Conservation (phyloP, 179 eudicot genomes). For the Gypsophila paniculata region DNA sequence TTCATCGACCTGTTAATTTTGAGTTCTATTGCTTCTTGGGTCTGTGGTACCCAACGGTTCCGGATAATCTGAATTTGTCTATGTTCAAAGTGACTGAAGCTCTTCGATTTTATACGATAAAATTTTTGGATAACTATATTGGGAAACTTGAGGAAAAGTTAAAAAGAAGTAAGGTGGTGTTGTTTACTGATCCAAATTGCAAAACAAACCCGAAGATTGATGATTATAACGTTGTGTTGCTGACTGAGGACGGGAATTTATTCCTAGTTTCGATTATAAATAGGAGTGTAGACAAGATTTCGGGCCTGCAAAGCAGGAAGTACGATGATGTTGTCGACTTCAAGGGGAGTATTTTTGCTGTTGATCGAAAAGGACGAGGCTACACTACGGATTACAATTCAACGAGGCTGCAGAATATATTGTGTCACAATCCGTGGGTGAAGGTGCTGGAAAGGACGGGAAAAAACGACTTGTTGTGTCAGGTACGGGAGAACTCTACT, state of each 20-base stretch:
- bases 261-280: not conserved
- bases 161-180: not conserved
- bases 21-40: not conserved
- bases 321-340: slow-evolving; percentile 26
- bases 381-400: slow-evolving; percentile 1
- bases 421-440: not conserved
- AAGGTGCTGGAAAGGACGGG: slow-evolving; percentile 7
- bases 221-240: slow-evolving; percentile 13
- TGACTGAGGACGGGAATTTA: slow-evolving; percentile 9
- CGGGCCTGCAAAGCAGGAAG: not conserved
- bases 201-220: not conserved
- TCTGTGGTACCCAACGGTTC: too few relatives aligned
- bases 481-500: slow-evolving; percentile 21
- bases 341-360: slow-evolving; percentile 15
- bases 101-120: not conserved
- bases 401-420: not conserved
- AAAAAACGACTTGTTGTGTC: slow-evolving; percentile 23
- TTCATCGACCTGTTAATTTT: too few relatives aligned
- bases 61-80: slow-evolving; percentile 6
- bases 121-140: too few relatives aligned
- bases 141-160: too few relatives aligned
- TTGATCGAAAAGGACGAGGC: slow-evolving; percentile 26
- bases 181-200: slow-evolving; percentile 15
- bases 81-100: slow-evolving; percentile 1
- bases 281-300: not conserved